phyloP scores from a whole-genome alignment of 345 rosid species.

The Conringia planisiliqua region DNA sequence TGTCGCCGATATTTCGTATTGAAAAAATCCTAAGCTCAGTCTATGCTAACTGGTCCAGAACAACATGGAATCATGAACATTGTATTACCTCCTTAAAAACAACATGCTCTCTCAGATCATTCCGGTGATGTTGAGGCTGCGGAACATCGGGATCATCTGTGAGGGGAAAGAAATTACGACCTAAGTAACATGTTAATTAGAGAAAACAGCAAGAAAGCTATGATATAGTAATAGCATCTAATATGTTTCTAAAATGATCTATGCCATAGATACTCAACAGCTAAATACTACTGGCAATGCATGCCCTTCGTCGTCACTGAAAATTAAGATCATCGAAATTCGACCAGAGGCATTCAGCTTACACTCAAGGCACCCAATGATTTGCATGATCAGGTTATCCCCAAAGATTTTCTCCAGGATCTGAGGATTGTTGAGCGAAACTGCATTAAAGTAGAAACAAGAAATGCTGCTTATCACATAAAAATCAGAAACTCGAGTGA shows the following conservation, averaged over 20 bases:
- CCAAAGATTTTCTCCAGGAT: conserved; percentile 78
- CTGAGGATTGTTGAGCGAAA: conserved; percentile 73
- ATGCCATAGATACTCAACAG: conserved; percentile 1
- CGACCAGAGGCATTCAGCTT: conserved; percentile 36
- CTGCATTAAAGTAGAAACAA: conserved; percentile 46
- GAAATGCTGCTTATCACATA: conserved; percentile 5
- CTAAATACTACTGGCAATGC: neutral
- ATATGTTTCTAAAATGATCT: neutral
- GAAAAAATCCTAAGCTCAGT: neutral
- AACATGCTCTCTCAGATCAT: conserved; percentile 67
- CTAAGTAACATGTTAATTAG: neutral
- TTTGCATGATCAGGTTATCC: conserved; percentile 82
- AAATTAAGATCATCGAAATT: conserved; percentile 4
- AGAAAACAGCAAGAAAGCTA: conserved; percentile 8
- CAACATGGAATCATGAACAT: no score
- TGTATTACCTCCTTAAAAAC: conserved; percentile 79
- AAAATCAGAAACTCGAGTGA: conserved; percentile 8
- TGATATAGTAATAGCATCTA: conserved; percentile 1
- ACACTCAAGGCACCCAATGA: conserved; percentile 93
- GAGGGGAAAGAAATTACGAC: conserved; percentile 12
- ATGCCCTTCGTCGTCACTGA: neutral
- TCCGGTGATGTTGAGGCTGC: conserved; percentile 62
- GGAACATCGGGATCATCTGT: conserved; percentile 80
- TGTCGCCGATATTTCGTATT: neutral
- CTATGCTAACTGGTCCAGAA: neutral